phyloP scores from a whole-genome alignment of 495 filamentous ascomycete species.

The Aspergillus taichungensis region DNA sequence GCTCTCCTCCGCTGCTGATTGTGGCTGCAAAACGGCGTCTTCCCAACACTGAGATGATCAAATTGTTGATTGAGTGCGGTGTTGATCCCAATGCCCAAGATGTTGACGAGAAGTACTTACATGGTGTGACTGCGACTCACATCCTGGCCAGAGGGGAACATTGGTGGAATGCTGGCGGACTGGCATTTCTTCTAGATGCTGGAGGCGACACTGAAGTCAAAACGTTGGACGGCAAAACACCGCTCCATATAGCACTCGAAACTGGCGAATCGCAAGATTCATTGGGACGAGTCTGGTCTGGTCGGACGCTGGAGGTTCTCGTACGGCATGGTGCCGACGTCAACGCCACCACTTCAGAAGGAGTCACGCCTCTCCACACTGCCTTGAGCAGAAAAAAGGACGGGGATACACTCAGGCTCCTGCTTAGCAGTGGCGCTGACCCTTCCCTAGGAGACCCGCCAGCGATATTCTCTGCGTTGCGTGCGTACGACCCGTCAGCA shows the following conservation, averaged over 20 bases:
- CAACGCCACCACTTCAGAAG: background rate
- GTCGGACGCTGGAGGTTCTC: background rate
- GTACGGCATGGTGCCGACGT: background rate
- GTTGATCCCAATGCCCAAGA: background rate
- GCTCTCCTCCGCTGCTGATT: background rate
- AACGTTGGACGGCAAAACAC: too few species aligned
- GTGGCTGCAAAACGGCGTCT: background rate
- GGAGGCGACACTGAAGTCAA: background rate
- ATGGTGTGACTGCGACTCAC: background rate
- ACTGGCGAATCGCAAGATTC: background rate
- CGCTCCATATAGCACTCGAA: background rate
- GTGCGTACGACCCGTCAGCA: too few species aligned
- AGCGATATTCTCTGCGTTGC: background rate
- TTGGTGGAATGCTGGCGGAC: slow-evolving; percentile 1
- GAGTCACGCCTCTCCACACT: background rate
- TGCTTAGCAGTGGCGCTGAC: background rate
- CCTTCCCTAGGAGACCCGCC: background rate
- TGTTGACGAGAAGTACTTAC: background rate
- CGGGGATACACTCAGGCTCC: too few species aligned
- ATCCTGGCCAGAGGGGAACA: background rate
- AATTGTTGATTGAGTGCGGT: background rate
- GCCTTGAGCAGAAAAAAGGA: background rate
- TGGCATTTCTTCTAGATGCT: background rate
- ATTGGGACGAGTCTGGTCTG: background rate
- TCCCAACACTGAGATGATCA: background rate